Evolutionary conservation across 1,284 basidiomycete genomes (phyloP), one percentile per base, ranked within the genome.

Genomic region (Microbotryomycetes sp.): DNA sequence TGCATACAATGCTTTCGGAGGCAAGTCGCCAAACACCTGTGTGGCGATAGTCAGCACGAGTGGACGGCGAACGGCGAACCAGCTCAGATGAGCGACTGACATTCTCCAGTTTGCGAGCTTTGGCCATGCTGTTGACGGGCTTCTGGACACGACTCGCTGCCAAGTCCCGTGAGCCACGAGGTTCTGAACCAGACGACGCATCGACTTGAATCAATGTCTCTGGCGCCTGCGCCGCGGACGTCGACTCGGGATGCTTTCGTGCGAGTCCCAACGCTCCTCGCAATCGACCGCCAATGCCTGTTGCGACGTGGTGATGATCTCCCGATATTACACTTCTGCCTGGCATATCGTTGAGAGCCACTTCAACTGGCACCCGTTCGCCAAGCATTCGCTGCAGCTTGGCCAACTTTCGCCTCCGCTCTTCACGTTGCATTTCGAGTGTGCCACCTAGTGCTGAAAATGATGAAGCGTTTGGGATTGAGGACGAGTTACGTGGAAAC

Each of bases 51-150:
- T 22, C n/a, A 5, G n/a, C 5, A 3, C 36, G n/a, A 4, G 5
- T n/a, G 23, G 1, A 22, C 3, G 28, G 50, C 46, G 51, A 42
- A 6, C 0, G 2, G 1, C 29, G 4, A 26, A 16, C 22, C 4
- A 22, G 26, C 5, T 23, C 2, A 19, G 2, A 2, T 23, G 29
- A 2, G 6, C 12, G 25, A 23, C 29, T 0, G 19, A 62, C 65
- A 29, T 60, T 62, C 49, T 67, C 65, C 7, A 67, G 55, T 32
- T 67, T 67, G n/a, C 65, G 54, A 19, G 65, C 65, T 32, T 42
- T 64, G 26, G 55, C 45, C 28, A 67, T 47, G 26, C 36, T 54
- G 2, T 60, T 60, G 1, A 67, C 53, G 12, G 32, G 26, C n/a
- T n/a, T n/a, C n/a, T n/a, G n/a, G n/a, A n/a, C n/a, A n/a, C n/a